Evolutionary conservation across 331 rosid species (phyloP).

Genomic region (Cydonia oblonga): DNA sequence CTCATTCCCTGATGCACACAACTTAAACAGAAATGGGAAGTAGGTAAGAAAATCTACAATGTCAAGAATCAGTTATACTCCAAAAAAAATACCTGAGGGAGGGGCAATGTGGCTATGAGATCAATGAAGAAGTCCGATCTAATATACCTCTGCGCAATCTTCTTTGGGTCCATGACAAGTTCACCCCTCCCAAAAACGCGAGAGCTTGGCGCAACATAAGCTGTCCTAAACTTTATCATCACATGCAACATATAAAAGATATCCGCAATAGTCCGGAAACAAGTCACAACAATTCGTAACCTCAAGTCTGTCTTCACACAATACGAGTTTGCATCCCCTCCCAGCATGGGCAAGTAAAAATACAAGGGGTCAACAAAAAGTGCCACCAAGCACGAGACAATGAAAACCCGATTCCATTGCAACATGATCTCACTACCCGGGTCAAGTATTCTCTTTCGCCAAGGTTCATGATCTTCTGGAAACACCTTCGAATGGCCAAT

Average conservation of each 20-base stretch:
- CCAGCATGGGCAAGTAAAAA: slow-evolving; percentile 67
- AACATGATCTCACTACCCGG: slow-evolving; percentile 81
- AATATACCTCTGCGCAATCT: slow-evolving; percentile 74
- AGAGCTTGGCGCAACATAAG: slow-evolving; percentile 89
- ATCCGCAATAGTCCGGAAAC: slow-evolving; percentile 81
- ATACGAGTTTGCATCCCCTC: slow-evolving; percentile 19
- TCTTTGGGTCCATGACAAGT: slow-evolving; percentile 89
- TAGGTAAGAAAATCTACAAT: neutral
- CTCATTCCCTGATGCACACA: neutral
- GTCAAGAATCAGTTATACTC: neutral
- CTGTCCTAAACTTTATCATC: slow-evolving; percentile 86
- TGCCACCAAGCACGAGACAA: slow-evolving; percentile 79
- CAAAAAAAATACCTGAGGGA: slow-evolving; percentile 68
- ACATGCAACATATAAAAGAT: slow-evolving; percentile 70
- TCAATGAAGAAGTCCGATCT: slow-evolving; percentile 90
- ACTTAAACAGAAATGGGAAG: slow-evolving; percentile 4
- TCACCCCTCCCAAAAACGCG: slow-evolving; percentile 96
- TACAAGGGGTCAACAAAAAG: slow-evolving; percentile 76
- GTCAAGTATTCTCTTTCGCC: slow-evolving; percentile 79
- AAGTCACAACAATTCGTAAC: slow-evolving; percentile 67
- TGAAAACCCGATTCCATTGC: slow-evolving; percentile 86
- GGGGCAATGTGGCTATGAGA: slow-evolving; percentile 82
- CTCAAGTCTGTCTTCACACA: slow-evolving; percentile 67
- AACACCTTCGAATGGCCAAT: slow-evolving; percentile 56
- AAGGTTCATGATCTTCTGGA: slow-evolving; percentile 67